Evolutionary conservation across 2,329 filamentous ascomycete genomes (phyloP), one percentile per base, ranked within the genome.

Genomic region (Escovopsis sp.): DNA sequence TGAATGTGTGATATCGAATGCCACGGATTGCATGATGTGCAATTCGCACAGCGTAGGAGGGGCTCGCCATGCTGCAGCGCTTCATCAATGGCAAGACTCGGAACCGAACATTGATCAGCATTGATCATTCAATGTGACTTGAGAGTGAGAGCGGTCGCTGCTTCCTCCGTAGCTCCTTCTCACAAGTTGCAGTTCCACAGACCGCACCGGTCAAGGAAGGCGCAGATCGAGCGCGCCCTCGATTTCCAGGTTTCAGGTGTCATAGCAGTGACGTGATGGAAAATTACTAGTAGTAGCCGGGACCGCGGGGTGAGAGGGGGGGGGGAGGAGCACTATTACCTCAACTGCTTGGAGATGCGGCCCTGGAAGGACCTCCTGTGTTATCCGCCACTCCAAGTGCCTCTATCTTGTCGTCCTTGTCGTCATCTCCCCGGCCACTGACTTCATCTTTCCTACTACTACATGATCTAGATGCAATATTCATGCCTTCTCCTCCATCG

Each of bases 231-330:
- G 23, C 23, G 23, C 23, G 23, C 23, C 23, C 6, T 23, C 6
- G 23, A 38, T 12, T 26, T 36, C 37, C 26, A 39, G 6, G 37
- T n/a, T 39, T 30, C 37, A 39, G 23, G 23, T 23, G 34, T 36
- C 34, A 36, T 28, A 23, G 36, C 37, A 46, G 44, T 46, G 44
- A 46, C 44, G 44, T 46, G 42, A 46, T 46, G 15, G 44, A 46
- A 26, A 26, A 35, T 34, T 19, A 19, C 33, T 15, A 15, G 15
- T 15, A 15, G 15, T 15, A 23, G 23, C 23, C 23, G 23, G 23
- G 23, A 23, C 23, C n/a, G n/a, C n/a, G n/a, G n/a, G n/a, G n/a
- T n/a, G n/a, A n/a, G n/a, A n/a, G n/a, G n/a, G n/a, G n/a, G 23
- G 18, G n/a, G 12, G 10, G 36, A 26, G 28, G 28, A 38, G 36